Percentiles rank a stretch among this genome's conserved stretches.
These are phyloP conservation scores for Exserohilum rostratum DNA, from an alignment of 2,329 filamentous ascomycete genomes.

Conservation along the genomic window DNA sequence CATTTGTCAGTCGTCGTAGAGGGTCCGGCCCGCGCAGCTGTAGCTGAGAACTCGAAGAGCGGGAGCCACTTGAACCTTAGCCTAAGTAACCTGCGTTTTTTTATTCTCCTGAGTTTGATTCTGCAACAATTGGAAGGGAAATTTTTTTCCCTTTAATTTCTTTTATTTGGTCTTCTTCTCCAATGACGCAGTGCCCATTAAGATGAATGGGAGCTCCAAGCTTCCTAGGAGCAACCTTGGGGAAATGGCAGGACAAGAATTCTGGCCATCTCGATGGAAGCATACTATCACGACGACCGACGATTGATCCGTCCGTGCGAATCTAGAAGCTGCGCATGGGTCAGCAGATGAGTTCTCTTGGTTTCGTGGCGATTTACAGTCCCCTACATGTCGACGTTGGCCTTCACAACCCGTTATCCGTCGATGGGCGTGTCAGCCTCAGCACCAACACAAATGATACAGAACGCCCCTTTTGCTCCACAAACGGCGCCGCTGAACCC, in stretches of 20 bases:
- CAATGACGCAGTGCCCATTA: no score
- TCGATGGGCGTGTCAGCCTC: conserved; percentile 2
- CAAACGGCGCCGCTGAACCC: conserved; percentile 18
- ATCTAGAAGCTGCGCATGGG: no score
- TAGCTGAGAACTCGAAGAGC: conserved; percentile 20
- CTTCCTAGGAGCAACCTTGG: no score
- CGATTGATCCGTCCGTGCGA: not conserved
- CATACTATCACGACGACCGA: not conserved
- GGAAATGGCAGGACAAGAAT: not conserved
- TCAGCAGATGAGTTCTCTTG: no score
- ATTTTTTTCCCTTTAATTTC: not conserved
- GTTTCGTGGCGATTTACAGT: conserved; percentile 7
- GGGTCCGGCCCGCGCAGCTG: conserved; percentile 25
- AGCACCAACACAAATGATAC: not conserved
- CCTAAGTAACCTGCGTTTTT: conserved; percentile 4
- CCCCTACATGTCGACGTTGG: conserved; percentile 3
- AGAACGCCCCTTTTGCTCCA: conserved; percentile 11
- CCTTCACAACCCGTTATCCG: conserved; percentile 7
- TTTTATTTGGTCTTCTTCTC: no score
- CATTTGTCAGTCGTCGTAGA: conserved; percentile 15
- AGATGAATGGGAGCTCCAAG: no score
- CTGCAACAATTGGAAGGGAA: not conserved
- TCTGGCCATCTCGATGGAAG: not conserved
- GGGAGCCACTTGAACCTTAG: conserved; percentile 11
- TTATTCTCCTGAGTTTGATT: conserved; percentile 10